phyloP scores from a whole-genome alignment of 2,329 filamentous ascomycete genomes.

The Cytospora chrysosperma region DNA sequence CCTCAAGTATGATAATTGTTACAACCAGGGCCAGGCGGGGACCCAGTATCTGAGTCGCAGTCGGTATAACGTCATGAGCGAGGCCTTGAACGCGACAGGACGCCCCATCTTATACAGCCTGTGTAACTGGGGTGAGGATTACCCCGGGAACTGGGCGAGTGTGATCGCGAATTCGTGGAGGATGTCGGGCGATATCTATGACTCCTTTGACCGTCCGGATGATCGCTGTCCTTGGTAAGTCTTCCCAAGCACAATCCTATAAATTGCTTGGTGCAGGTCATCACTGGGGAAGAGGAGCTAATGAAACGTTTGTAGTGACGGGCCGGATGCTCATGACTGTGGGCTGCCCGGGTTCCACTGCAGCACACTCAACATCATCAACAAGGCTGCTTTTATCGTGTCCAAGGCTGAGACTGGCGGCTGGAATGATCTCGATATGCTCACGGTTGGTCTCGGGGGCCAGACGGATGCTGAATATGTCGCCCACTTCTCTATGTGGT shows the following conservation, averaged over 20 bases:
- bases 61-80: conserved; percentile 35
- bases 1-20: conserved; percentile 53
- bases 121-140: conserved; percentile 38
- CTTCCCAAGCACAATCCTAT: neutral
- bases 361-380: conserved; percentile 21
- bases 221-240: conserved; percentile 32
- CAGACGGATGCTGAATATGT: conserved; percentile 27
- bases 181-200: conserved; percentile 37
- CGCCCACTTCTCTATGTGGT: conserved; percentile 29
- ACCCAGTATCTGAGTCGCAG: conserved; percentile 31
- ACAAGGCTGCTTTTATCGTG: conserved; percentile 28
- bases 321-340: conserved; percentile 17
- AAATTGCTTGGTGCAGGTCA: neutral
- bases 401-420: conserved; percentile 21
- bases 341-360: conserved; percentile 18
- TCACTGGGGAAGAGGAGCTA: neutral
- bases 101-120: conserved; percentile 35
- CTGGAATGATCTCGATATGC: conserved; percentile 29
- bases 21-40: conserved; percentile 32
- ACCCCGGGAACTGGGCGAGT: conserved; percentile 32
- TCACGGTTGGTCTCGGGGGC: conserved; percentile 27
- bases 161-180: conserved; percentile 36
- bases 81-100: conserved; percentile 35
- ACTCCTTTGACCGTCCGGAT: conserved; percentile 35
- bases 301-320: neutral